These are phyloP conservation scores for Combretum micranthum DNA, from an alignment of 345 rosid genomes.

Conservation along the genomic window DNA sequence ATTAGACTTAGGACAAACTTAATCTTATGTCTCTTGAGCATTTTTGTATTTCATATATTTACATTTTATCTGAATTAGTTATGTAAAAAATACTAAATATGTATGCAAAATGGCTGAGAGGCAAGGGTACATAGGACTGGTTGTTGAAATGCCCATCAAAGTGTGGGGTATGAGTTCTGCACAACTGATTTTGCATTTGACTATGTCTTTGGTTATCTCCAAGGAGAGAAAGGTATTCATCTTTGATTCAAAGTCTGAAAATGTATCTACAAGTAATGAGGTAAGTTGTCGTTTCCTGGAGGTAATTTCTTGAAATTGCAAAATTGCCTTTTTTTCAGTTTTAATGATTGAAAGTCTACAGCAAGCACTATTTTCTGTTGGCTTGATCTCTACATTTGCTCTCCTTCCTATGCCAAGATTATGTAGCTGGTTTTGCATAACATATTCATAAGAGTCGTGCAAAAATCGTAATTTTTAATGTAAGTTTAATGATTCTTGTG, in stretches of 20 bases:
- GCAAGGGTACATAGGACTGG: constrained; percentile 53
- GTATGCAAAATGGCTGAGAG: constrained; percentile 68
- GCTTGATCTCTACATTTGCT: too few relatives aligned
- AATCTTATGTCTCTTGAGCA: too few relatives aligned
- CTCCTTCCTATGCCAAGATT: too few relatives aligned
- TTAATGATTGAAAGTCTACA: background rate
- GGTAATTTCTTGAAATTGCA: background rate
- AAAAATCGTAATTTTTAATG: too few relatives aligned
- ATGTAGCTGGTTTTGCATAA: too few relatives aligned
- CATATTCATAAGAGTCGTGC: too few relatives aligned
- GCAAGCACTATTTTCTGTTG: too few relatives aligned
- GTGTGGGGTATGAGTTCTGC: constrained; percentile 40
- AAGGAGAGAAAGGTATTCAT: constrained; percentile 70
- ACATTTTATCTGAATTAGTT: constrained; percentile 26
- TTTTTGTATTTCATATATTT: background rate
- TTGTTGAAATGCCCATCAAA: constrained; percentile 32
- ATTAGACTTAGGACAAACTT: too few relatives aligned
- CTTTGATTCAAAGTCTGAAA: constrained; percentile 29
- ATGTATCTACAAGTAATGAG: constrained; percentile 28
- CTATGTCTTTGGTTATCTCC: constrained; percentile 72
- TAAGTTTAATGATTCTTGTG: too few relatives aligned
- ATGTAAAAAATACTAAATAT: constrained; percentile 58
- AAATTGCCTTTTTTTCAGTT: background rate
- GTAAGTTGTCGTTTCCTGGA: constrained; percentile 18
- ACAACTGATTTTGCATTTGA: constrained; percentile 66